A percentile compares a stretch with the other conserved stretches of the same genome.
Evolutionary conservation across 805 yeast genomes (phyloP).

Genomic region (Yarrowia sp.): DNA sequence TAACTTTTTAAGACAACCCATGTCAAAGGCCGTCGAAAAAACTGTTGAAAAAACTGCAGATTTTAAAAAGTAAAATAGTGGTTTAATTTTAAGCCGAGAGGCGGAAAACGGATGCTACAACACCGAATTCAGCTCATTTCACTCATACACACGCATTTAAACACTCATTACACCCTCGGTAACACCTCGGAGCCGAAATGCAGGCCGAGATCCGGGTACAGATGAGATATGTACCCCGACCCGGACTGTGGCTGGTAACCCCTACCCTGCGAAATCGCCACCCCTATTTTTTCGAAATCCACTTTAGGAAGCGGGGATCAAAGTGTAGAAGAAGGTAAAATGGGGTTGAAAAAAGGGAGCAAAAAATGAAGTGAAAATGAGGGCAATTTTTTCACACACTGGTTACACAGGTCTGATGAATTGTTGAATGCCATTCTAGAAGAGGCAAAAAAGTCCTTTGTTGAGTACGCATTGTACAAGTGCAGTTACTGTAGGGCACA

Average conservation of each 20-base stretch:
- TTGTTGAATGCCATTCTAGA: neutral
- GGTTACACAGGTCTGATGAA: neutral
- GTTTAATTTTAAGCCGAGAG: neutral
- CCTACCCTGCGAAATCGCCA: neutral
- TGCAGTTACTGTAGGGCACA: no score
- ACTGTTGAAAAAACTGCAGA: neutral
- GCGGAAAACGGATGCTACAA: no score
- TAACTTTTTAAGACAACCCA: neutral
- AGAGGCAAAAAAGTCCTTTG: neutral
- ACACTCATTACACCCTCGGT: neutral
- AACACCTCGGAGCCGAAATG: neutral
- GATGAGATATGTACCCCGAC: neutral
- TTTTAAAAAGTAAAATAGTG: neutral
- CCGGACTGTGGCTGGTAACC: neutral
- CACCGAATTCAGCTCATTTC: no score
- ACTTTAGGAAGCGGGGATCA: neutral
- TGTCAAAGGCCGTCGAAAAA: neutral
- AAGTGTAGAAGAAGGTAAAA: neutral
- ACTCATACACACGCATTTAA: no score
- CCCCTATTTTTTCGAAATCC: neutral
- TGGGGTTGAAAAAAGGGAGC: no score
- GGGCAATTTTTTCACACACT: neutral
- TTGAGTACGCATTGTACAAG: neutral
- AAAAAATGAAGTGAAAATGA: no score
- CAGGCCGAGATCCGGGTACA: slow-evolving; percentile 15